Conservation (phyloP, 2,329 filamentous ascomycete species). For the Pyricularia sp. region DNA sequence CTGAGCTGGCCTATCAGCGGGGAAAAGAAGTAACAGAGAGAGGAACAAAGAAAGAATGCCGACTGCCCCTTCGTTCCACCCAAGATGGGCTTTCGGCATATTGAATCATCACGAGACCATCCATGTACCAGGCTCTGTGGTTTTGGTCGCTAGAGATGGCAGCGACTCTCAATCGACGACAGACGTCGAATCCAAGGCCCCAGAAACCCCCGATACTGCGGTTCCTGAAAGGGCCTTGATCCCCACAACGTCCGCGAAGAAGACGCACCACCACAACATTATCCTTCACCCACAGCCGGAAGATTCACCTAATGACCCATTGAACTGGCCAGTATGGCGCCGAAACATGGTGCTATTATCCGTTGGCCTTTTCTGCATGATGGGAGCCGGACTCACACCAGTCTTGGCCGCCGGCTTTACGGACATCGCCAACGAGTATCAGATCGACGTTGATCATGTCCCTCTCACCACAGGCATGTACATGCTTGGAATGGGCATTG, state of each 20-base stretch:
- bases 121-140: slow-evolving; percentile 60
- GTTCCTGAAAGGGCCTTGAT: slow-evolving; percentile 20
- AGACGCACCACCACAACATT: slow-evolving; percentile 70
- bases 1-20: neutral
- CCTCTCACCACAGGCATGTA: slow-evolving; percentile 84
- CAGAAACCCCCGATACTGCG: slow-evolving; percentile 28
- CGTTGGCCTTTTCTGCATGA: slow-evolving; percentile 84
- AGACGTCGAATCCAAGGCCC: slow-evolving; percentile 47
- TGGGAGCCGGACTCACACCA: slow-evolving; percentile 88
- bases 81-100: slow-evolving; percentile 64
- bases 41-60: neutral
- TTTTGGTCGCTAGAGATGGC: slow-evolving; percentile 43
- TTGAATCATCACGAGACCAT: slow-evolving; percentile 72
- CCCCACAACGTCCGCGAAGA: slow-evolving; percentile 46
- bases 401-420: slow-evolving; percentile 84
- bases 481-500: slow-evolving; percentile 87
- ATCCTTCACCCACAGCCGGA: slow-evolving; percentile 89
- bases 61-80: slow-evolving; percentile 10
- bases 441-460: slow-evolving; percentile 61
- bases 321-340: slow-evolving; percentile 83
- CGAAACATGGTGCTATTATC: slow-evolving; percentile 72
- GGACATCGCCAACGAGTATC: slow-evolving; percentile 58
- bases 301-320: slow-evolving; percentile 78
- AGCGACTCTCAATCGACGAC: slow-evolving; percentile 50
- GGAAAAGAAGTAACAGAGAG: neutral